Base-by-base conservation (phyloP, 768 basidiomycete species). In the Glaciozyma martinii region DNA sequence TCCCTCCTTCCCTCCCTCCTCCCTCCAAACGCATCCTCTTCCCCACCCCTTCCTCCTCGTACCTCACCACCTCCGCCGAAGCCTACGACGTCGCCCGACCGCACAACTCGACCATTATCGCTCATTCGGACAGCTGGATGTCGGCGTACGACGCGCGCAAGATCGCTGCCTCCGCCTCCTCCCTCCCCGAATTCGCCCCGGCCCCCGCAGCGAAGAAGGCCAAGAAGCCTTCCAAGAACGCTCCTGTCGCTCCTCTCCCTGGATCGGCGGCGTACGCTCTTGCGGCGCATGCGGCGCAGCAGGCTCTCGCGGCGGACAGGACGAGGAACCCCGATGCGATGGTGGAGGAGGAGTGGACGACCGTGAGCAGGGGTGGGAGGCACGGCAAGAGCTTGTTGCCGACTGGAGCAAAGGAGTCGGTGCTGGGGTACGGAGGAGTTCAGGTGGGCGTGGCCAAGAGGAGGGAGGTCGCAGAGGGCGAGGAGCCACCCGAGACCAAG, bases 121-220 rank as follows among this genome's bases (percentile, higher is more conserved):
- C 65, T 12, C 68, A 70, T 60, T 62, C 58, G 12, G 68, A 70
- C 59, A 56, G 53, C 7, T 70, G 68, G 68, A 70, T 66, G 65
- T 13, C 47, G 9, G 12, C 59, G 7, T 66, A 56, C 60, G 68
- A 70, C 47, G 18, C n/a, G 1, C 56, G 57, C 7, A 65, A 68
- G 21, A 29, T 56, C 30, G 67, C 62, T 3, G 32, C 23, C 9
- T 58, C 60, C 2, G 62, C 60, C 19, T 23, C 50, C 0, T 27
- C 37, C 21, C 66, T 66, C 65, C 23, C 40, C 5, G 42, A 40
- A 13, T 23, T 40, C 37, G 9, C 29, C 54, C 21, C 30, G 19
- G 32, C 54, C 32, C 6, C 54, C 30, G 1, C 33, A 5, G n/a
- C 49, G 3, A 63, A 63, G 58, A 60, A 62, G 29, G 30, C 18